A percentile compares a stretch with the other conserved stretches of the same genome.
Conservation (phyloP, 257 asterid genomes). For the Solanum rostratum region DNA sequence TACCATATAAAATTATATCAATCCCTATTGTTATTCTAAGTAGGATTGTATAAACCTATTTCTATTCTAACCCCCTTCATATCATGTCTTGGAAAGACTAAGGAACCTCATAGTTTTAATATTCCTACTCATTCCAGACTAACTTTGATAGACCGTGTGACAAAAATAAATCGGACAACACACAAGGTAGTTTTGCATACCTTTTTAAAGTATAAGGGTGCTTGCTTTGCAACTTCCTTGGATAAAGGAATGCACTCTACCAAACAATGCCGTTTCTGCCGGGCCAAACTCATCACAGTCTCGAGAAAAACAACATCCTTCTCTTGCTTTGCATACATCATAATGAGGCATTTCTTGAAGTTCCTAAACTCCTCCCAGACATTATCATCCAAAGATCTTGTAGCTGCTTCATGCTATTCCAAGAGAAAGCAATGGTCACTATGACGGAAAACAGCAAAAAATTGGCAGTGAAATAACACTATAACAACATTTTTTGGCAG, state of each 20-base stretch:
- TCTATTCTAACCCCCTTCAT: neutral
- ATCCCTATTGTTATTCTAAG: too few relatives aligned
- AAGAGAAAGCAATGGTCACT: neutral
- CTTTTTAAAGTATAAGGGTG: conserved; percentile 92
- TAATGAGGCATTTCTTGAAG: conserved; percentile 94
- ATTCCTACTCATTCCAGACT: neutral
- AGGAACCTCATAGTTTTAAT: neutral
- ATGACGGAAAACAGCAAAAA: neutral
- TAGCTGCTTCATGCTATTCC: conserved; percentile 78
- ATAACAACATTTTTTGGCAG: neutral
- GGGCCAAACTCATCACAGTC: conserved; percentile 77
- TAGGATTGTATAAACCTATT: too few relatives aligned
- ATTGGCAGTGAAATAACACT: neutral
- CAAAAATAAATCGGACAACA: neutral
- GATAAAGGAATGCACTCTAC: conserved; percentile 91
- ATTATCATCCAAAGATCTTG: conserved; percentile 72
- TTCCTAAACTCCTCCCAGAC: conserved; percentile 93
- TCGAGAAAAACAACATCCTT: conserved; percentile 76
- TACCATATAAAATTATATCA: too few relatives aligned
- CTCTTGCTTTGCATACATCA: conserved; percentile 86
- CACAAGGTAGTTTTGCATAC: conserved; percentile 14
- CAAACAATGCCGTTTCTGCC: conserved; percentile 78
- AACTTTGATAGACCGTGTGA: neutral
- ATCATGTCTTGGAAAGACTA: neutral
- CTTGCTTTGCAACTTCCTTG: conserved; percentile 69